phyloP scores from a whole-genome alignment of 2,329 filamentous ascomycete genomes.

The Hymenoscyphus fraxineus region DNA sequence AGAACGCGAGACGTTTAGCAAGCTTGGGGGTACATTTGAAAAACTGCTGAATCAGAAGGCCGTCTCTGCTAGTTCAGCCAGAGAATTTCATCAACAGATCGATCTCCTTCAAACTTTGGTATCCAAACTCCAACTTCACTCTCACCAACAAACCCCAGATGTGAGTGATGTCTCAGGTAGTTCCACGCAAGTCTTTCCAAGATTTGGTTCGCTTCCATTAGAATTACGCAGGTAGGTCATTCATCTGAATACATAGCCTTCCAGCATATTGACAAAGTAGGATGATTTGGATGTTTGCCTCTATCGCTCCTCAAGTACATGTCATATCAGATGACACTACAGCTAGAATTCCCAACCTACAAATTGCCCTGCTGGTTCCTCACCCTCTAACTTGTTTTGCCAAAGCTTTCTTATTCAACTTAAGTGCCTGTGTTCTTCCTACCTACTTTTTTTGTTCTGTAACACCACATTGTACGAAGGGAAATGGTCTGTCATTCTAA shows the following conservation, averaged over 20 bases:
- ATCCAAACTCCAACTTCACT: not conserved
- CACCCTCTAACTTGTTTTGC: too few relatives aligned
- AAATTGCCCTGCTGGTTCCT: too few relatives aligned
- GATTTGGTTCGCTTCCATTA: not conserved
- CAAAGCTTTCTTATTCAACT: too few relatives aligned
- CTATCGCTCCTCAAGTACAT: not conserved
- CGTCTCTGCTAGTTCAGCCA: too few relatives aligned
- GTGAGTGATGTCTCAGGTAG: not conserved
- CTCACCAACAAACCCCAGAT: not conserved
- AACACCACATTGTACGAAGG: too few relatives aligned
- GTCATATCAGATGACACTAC: not conserved
- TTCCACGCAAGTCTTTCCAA: not conserved
- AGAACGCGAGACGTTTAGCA: too few relatives aligned
- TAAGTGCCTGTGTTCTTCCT: not conserved
- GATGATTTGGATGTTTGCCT: not conserved
- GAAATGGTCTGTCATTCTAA: too few relatives aligned
- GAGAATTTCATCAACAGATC: not conserved
- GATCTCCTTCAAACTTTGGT: not conserved
- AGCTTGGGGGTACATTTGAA: too few relatives aligned
- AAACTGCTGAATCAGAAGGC: too few relatives aligned
- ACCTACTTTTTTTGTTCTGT: not conserved
- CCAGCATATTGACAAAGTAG: not conserved
- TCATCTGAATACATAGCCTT: not conserved
- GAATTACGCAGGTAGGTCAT: not conserved
- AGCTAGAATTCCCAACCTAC: not conserved